These are phyloP conservation scores for Cubamyces lactineus DNA, from an alignment of 768 basidiomycete genomes.

Conservation along the genomic window DNA sequence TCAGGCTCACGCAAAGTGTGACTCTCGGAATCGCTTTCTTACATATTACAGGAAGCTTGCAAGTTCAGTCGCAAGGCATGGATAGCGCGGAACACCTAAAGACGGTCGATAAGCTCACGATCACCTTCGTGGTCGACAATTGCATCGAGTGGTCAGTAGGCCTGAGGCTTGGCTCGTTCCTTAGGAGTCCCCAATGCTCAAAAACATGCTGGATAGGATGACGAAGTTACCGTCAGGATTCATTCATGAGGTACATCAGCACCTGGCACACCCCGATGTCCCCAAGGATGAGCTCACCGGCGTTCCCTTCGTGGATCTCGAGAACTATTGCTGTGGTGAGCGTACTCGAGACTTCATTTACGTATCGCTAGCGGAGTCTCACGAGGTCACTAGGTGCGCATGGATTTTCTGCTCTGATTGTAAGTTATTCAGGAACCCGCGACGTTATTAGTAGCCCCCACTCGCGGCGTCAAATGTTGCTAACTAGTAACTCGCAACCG, in stretches of 20 bases:
- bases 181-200: no score
- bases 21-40: no score
- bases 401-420: slow-evolving; percentile 82
- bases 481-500: neutral
- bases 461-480: neutral
- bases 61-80: no score
- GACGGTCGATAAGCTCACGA: slow-evolving; percentile 43
- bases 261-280: slow-evolving; percentile 55
- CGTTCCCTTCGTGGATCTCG: slow-evolving; percentile 70
- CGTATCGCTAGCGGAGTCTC: neutral
- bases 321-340: slow-evolving; percentile 73
- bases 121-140: slow-evolving; percentile 79
- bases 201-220: slow-evolving; percentile 75
- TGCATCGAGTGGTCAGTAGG: slow-evolving; percentile 72
- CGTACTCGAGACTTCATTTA: neutral
- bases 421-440: slow-evolving; percentile 36
- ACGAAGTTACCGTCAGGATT: slow-evolving; percentile 80
- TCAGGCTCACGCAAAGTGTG: no score
- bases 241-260: slow-evolving; percentile 67
- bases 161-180: no score
- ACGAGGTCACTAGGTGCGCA: slow-evolving; percentile 60
- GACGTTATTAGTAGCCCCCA: no score
- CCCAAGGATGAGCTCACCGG: slow-evolving; percentile 47
- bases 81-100: slow-evolving; percentile 7
- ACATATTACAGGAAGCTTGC: no score